A percentile compares a stretch with the other conserved stretches of the same genome.
Evolutionary conservation across 2,329 filamentous ascomycete genomes (phyloP).

Genomic region (Teratosphaeria nubilosa): DNA sequence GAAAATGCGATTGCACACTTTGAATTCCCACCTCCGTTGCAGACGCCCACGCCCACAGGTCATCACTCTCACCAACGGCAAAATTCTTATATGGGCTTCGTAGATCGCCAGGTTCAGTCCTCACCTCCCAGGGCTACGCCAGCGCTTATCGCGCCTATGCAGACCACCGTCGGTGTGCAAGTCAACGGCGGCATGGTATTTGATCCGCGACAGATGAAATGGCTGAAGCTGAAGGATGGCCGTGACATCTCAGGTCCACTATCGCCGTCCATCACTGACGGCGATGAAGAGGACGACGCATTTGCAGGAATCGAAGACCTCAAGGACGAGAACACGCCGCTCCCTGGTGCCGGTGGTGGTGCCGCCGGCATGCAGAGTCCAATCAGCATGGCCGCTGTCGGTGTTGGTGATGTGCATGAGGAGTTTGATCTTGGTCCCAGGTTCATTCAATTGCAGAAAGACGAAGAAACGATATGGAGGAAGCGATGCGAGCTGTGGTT

Average conservation of each 20-base stretch:
- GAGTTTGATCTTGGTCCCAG: slow-evolving; percentile 96
- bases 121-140: slow-evolving; percentile 42
- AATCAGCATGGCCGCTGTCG: slow-evolving; percentile 41
- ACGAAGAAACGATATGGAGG: slow-evolving; percentile 86
- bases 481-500: slow-evolving; percentile 84
- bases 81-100: slow-evolving; percentile 15
- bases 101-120: slow-evolving; percentile 24
- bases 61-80: slow-evolving; percentile 13
- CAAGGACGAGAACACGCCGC: slow-evolving; percentile 48
- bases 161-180: slow-evolving; percentile 71
- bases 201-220: slow-evolving; percentile 93
- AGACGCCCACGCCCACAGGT: slow-evolving; percentile 30
- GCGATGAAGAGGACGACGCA: slow-evolving; percentile 84
- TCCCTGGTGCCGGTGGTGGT: slow-evolving; percentile 7
- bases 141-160: slow-evolving; percentile 85
- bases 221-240: slow-evolving; percentile 57
- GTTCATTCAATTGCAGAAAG: slow-evolving; percentile 78
- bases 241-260: slow-evolving; percentile 26
- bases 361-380: slow-evolving; percentile 19
- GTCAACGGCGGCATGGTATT: slow-evolving; percentile 98
- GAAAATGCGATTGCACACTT: slow-evolving; percentile 76
- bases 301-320: slow-evolving; percentile 94
- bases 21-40: slow-evolving; percentile 41
- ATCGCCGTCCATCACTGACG: slow-evolving; percentile 50
- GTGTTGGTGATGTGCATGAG: slow-evolving; percentile 65